phyloP scores from a whole-genome alignment of 345 rosid species.

The Cochlearia excelsa region DNA sequence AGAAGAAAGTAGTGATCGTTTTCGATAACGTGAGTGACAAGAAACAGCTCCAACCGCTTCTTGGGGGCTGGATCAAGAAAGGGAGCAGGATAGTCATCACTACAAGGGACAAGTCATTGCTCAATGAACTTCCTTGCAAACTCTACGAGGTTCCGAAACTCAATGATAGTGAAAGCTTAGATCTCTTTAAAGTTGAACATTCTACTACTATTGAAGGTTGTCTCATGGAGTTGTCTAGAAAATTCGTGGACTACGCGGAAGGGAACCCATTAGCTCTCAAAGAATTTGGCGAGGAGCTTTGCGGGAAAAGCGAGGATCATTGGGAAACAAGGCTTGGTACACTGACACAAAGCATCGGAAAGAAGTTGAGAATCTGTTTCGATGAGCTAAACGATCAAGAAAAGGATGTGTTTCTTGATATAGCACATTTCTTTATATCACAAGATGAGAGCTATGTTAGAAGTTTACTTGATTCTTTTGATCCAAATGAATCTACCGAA shows the following conservation, averaged over 20 bases:
- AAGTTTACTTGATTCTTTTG: neutral
- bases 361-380: constrained; percentile 19
- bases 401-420: constrained; percentile 33
- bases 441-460: neutral
- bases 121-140: neutral
- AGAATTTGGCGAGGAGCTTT: constrained; percentile 18
- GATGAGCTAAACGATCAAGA: constrained; percentile 15
- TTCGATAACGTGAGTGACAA: constrained; percentile 2
- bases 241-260: constrained; percentile 4
- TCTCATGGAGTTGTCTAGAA: constrained; percentile 3
- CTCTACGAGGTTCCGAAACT: constrained; percentile 9
- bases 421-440: constrained; percentile 32
- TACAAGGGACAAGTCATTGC: constrained; percentile 23
- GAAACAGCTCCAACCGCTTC: neutral
- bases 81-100: constrained; percentile 30
- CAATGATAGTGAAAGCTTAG: neutral
- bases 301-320: neutral
- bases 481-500: neutral
- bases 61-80: constrained; percentile 3
- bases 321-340: constrained; percentile 28
- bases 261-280: constrained; percentile 40
- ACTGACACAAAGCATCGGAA: constrained; percentile 9
- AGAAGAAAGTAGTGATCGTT: constrained; percentile 2
- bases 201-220: neutral
- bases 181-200: constrained; percentile 6